Base-by-base conservation (phyloP, 148 eudicot genomes). In the Vaccinium myrtillus region DNA sequence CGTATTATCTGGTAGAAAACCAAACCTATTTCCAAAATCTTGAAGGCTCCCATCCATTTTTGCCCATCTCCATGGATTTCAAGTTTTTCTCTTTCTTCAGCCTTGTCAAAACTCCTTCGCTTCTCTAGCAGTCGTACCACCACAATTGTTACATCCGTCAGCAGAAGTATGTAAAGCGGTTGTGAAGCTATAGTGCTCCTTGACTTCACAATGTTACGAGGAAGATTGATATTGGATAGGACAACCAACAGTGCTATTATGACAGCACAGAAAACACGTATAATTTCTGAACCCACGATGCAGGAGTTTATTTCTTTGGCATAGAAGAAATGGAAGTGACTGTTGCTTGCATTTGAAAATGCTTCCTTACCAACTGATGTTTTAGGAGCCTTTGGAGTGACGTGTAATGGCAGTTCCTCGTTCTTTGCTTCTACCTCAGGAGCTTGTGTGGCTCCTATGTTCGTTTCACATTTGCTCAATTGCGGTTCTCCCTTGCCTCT, bases 1-100 rank as follows among this genome's bases (percentile, higher is more conserved):
- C 93, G 91, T 7, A 94, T 39, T 1, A 89, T 84, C 82, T 94
- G 95, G 85, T 92, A 90, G 36, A 85, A 77, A n/a, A 90, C 92
- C 81, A 92, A 75, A 2, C 95, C 93, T 69, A 88, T n/a, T 75
- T 94, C 95, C 90, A 94, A 82, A 16, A 89, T 32, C 86, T 49
- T 86, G 18, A 90, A 75, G n/a, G 95, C 94, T 75, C 90, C 89
- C 6, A 69, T 89, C 94, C 90, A 90, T 36, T 86, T 87, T 0
- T 82, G 58, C 12, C 83, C 88, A 70, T 86, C 90, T 77, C 61
- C 84, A 3, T 71, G 78, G 49, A 18, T 6, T 12, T 43, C 82
- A 36, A 8, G 53, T 7, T 78, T 50, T 69, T 59, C 78, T n/a
- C 78, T 87, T 54, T 88, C 83, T 27, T 84, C 84, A 7, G 16